phyloP scores from a whole-genome alignment of 345 rosid genomes.

The Ceriops zippeliana region DNA sequence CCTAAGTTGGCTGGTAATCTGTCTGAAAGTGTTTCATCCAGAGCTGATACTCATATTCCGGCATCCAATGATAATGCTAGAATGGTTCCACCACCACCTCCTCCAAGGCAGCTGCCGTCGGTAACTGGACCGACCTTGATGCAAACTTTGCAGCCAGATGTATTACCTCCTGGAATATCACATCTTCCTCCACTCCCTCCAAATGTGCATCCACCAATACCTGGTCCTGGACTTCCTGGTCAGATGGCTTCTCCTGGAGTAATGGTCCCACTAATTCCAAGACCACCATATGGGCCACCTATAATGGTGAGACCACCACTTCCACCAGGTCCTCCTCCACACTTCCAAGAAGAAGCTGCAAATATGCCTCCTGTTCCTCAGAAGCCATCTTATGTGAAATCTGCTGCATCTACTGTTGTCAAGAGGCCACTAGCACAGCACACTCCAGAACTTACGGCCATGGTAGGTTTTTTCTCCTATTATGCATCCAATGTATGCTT shows the following conservation, averaged over 20 bases:
- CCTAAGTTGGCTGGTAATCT: slow-evolving; percentile 41
- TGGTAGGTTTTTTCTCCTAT: slow-evolving; percentile 47
- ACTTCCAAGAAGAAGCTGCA: slow-evolving; percentile 46
- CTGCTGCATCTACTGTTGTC: slow-evolving; percentile 97
- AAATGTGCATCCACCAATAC: slow-evolving; percentile 43
- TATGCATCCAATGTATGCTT: not conserved
- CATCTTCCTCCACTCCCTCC: slow-evolving; percentile 82
- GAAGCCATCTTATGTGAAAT: slow-evolving; percentile 91
- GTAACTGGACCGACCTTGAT: slow-evolving; percentile 45
- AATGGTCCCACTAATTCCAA: slow-evolving; percentile 62
- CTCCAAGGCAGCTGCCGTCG: slow-evolving; percentile 57
- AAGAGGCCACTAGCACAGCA: slow-evolving; percentile 98
- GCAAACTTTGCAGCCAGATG: slow-evolving; percentile 49
- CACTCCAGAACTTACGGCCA: slow-evolving; percentile 90
- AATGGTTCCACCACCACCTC: slow-evolving; percentile 85
- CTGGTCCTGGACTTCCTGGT: slow-evolving; percentile 48
- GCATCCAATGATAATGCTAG: slow-evolving; percentile 39
- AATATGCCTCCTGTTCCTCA: slow-evolving; percentile 53
- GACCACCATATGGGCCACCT: slow-evolving; percentile 88
- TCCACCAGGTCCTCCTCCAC: slow-evolving; percentile 93
- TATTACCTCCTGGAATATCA: slow-evolving; percentile 64
- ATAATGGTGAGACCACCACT: slow-evolving; percentile 95
- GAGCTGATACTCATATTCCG: slow-evolving; percentile 42
- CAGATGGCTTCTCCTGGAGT: slow-evolving; percentile 58
- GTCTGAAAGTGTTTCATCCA: slow-evolving; percentile 43